Evolutionary conservation across 495 filamentous ascomycete species (phyloP), one percentile per base, ranked within the genome.

Genomic region (Penicillium lagena): DNA sequence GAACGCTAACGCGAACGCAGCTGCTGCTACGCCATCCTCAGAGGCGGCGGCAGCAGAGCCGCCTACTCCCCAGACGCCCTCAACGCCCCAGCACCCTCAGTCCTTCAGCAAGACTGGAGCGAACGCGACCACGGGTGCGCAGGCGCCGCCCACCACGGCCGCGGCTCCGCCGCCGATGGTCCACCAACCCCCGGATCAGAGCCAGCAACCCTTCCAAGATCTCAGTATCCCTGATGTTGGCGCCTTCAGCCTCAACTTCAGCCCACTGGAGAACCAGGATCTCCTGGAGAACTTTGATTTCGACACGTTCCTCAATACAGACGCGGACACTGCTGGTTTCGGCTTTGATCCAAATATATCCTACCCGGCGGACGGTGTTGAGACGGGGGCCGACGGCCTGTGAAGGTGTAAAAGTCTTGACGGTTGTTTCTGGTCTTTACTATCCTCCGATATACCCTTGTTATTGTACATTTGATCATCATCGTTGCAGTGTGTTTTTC

Each of bases 251-350:
- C 72, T 86, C 58, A 81, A 83, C 43, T 87, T 88, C 56, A 73
- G 72, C 52, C 55, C 62, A 36, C 63, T 86, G 54, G 73, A 79
- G 42, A 78, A 74, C 28, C 68, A 69, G 37, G 77, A 90, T 60
- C 83, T 94, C n/a, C 70, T 97, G 39, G 84, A 89, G 57, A 86
- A 87, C 54, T 97, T 97, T 52, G 91, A 97, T 63, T 97, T 97
- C 62, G 91, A 97, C 64, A 89, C 87, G 0, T 97, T 96, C 78
- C 70, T 97, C 40, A 81, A 82, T 49, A 81, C 76, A 9, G 78
- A 81, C 46, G 73, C 76, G 43, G 69, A 69, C 17, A 64, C 60
- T 11, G 63, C 66, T 31, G 66, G 65, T 29, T 75, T 80, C 42
- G 72, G 68, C 13, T 83, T 83, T 45, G 72, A 79, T 43, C 64